Percentiles rank a stretch among this genome's conserved stretches.
Evolutionary conservation across 257 asterid genomes (phyloP).

Genomic region (Primulina tabacum): DNA sequence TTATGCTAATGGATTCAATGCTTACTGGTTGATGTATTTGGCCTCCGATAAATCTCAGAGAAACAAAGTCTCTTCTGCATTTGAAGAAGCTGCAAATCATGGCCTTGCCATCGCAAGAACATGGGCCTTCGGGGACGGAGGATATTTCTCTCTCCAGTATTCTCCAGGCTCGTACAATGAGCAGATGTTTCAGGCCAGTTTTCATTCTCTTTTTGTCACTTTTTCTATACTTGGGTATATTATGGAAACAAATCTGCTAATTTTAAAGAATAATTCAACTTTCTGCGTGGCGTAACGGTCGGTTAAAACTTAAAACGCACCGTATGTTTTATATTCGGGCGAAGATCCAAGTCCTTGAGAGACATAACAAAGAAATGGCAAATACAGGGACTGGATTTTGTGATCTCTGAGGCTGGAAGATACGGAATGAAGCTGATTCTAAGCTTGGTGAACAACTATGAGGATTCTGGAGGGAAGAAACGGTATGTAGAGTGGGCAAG

Average conservation of each 20-base stretch:
- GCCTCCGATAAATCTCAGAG: constrained; percentile 51
- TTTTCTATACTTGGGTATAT: too few relatives aligned
- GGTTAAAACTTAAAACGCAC: too few relatives aligned
- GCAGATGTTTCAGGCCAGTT: constrained; percentile 51
- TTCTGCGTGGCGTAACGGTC: too few relatives aligned
- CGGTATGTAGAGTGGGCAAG: constrained; percentile 76
- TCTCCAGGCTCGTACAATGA: constrained; percentile 63
- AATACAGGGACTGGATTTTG: constrained; percentile 65
- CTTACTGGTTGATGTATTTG: constrained; percentile 54
- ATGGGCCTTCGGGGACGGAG: constrained; percentile 75
- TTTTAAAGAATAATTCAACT: too few relatives aligned
- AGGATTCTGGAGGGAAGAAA: constrained; percentile 53
- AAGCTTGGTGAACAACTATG: constrained; percentile 58
- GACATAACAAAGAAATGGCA: too few relatives aligned
- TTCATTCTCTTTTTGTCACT: background rate
- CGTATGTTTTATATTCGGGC: too few relatives aligned
- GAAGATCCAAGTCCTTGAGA: too few relatives aligned
- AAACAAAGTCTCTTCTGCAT: constrained; percentile 33
- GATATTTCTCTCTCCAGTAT: constrained; percentile 46
- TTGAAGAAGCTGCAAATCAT: constrained; percentile 41
- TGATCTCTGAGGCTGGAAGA: constrained; percentile 54
- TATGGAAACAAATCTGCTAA: too few relatives aligned
- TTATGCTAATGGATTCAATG: constrained; percentile 59
- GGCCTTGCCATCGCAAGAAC: constrained; percentile 50
- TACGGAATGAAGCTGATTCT: constrained; percentile 57